Percentiles rank a stretch among this genome's conserved stretches.
Evolutionary conservation across 306 rosid species (phyloP).

Genomic region (Hippophae gyantsensis): DNA sequence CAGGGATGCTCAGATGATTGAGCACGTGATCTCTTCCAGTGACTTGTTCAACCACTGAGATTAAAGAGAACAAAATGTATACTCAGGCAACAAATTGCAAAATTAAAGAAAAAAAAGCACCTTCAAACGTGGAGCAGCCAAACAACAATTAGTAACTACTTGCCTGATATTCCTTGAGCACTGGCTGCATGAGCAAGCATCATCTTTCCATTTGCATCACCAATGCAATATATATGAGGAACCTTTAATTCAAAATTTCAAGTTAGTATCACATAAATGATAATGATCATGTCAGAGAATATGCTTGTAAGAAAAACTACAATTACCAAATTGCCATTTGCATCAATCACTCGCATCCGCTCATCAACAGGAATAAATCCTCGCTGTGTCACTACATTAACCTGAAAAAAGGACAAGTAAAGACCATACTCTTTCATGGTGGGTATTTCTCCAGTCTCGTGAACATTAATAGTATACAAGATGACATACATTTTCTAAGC

Average conservation of each 20-base stretch:
- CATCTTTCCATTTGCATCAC: slow-evolving; percentile 96
- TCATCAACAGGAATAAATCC: slow-evolving; percentile 94
- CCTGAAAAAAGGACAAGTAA: slow-evolving; percentile 36
- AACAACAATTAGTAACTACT: slow-evolving; percentile 9
- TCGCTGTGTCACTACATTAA: slow-evolving; percentile 71
- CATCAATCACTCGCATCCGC: slow-evolving; percentile 76
- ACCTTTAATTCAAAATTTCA: slow-evolving; percentile 45
- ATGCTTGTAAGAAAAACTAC: slow-evolving; percentile 12
- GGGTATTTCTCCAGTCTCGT: slow-evolving; percentile 5
- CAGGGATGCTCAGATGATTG: slow-evolving; percentile 91
- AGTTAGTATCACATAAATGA: slow-evolving; percentile 19
- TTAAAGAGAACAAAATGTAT: slow-evolving; percentile 4
- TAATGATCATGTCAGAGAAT: slow-evolving; percentile 4
- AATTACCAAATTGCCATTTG: slow-evolving; percentile 72
- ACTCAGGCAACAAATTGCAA: background rate
- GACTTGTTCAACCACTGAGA: slow-evolving; percentile 88
- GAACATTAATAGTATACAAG: slow-evolving; percentile 3
- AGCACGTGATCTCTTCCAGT: slow-evolving; percentile 87
- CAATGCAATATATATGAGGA: slow-evolving; percentile 82
- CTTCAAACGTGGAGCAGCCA: slow-evolving; percentile 2
- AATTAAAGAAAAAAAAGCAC: slow-evolving; percentile 7
- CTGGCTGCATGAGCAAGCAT: slow-evolving; percentile 99
- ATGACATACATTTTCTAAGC: slow-evolving; percentile 78
- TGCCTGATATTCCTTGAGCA: slow-evolving; percentile 95
- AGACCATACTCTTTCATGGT: slow-evolving; percentile 6